phyloP scores from a whole-genome alignment of 257 asterid genomes.

The Henckelia pumila region DNA sequence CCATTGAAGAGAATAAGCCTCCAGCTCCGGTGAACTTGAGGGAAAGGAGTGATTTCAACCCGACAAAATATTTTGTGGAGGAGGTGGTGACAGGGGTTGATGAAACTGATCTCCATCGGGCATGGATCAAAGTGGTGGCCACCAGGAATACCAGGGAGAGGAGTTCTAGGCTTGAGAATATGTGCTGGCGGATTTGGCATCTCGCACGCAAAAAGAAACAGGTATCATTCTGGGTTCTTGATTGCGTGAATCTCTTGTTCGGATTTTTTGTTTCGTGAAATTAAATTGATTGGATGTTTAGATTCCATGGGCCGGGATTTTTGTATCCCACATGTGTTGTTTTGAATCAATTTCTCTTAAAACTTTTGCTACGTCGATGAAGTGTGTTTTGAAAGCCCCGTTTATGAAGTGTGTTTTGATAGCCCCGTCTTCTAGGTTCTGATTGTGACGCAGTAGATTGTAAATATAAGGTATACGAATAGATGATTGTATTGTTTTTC shows the following conservation, averaged over 20 bases:
- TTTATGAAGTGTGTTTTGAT: no score
- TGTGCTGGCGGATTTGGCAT: constrained; percentile 97
- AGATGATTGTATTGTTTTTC: constrained; percentile 12
- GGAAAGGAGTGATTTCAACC: constrained; percentile 54
- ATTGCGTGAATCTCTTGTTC: neutral
- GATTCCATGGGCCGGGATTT: neutral
- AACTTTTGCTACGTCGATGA: no score
- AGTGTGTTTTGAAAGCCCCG: no score
- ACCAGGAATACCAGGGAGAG: constrained; percentile 70
- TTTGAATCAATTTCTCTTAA: constrained; percentile 20
- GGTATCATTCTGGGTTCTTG: constrained; percentile 42
- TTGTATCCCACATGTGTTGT: neutral
- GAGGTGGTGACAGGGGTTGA: constrained; percentile 79
- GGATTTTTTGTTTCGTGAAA: no score
- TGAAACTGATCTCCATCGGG: constrained; percentile 74
- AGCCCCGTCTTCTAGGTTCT: neutral
- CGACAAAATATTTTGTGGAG: constrained; percentile 75
- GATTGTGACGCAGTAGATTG: neutral
- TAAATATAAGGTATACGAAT: no score
- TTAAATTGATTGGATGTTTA: neutral
- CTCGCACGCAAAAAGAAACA: constrained; percentile 77
- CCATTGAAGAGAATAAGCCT: constrained; percentile 45
- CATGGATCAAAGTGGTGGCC: constrained; percentile 88
- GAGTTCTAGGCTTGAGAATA: constrained; percentile 72
- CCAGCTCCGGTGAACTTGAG: constrained; percentile 26